Evolutionary conservation across 176 grass and related monocot species (phyloP), one percentile per base, ranked within the genome.

Genomic region (Coix lacrymajobi): DNA sequence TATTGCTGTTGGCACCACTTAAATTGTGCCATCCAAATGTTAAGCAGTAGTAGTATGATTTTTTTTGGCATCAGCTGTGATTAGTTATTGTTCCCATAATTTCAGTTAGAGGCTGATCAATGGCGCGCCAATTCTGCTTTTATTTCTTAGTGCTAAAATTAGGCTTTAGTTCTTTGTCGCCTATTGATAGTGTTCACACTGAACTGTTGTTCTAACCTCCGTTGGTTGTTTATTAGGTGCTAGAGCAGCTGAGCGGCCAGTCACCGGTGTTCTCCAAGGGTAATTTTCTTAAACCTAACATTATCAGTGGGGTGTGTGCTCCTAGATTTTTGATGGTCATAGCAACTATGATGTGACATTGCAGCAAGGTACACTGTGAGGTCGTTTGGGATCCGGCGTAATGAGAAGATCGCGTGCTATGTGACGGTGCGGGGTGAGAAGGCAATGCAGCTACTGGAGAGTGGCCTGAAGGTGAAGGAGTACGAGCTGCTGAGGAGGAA

Each of bases 361-460:
- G 66, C 87, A 73, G 69, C 69, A 28, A 73, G 69, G 43, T 73
- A 73, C 82, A 94, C 90, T 79, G 93, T 96, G 37, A 86, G 93
- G 80, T 92, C 93, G 1, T 96, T 96, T 8, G 87, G 92, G 37
- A 94, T 94, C 84, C 71, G 90, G 41, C 94, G 89, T 86, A 97
- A 94, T 34, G 94, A 97, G 77, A 97, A 97, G 91, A 97, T 97
- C 3, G 91, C 94, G 0, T 97, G 94, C 83, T 91, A 93, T 0
- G 94, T 97, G n/a, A 97, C 89, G 8, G 75, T 97, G 5, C 87
- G 94, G 49, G 89, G 91, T 8, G 94, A 97, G 62, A 97, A 97
- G 87, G 94, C 94, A 4, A 97, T 97, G 94, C 94, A 94, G 84
- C 85, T 97, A 39, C 88, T 97, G 81, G 91, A 97, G 79, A 97